phyloP scores from a whole-genome alignment of 495 filamentous ascomycete genomes.

The Glarea lozoyensis region DNA sequence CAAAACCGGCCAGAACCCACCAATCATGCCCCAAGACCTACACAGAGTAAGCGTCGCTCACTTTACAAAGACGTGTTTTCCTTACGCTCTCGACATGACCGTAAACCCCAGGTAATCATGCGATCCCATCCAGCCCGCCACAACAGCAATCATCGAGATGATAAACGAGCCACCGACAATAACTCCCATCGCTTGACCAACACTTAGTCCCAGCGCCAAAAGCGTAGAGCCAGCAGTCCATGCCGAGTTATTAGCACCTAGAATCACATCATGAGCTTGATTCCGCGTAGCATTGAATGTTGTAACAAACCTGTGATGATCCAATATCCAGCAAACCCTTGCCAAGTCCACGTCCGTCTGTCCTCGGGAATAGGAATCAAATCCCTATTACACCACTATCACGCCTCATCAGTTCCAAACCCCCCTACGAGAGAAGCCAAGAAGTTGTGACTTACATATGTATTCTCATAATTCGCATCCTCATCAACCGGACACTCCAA shows the following conservation, averaged over 20 bases:
- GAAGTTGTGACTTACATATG: conserved; percentile 4
- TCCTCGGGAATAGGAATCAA: conserved; percentile 26
- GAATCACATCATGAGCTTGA: not conserved
- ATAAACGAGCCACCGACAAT: conserved; percentile 15
- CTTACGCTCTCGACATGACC: conserved; percentile 16
- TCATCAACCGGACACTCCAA: conserved; percentile 16
- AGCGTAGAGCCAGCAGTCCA: conserved; percentile 18
- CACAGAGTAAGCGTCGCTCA: not conserved
- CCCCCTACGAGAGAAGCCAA: not conserved
- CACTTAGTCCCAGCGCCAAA: conserved; percentile 14
- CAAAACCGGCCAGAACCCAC: conserved; percentile 80
- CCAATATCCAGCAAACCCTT: conserved; percentile 18
- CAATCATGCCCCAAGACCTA: conserved; percentile 26
- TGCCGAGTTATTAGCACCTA: conserved; percentile 15
- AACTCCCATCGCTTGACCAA: conserved; percentile 15
- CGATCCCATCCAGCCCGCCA: conserved; percentile 16
- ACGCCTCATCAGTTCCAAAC: not conserved
- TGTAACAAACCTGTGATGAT: conserved; percentile 12
- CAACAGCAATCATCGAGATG: conserved; percentile 14
- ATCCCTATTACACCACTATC: conserved; percentile 24
- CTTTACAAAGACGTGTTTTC: not conserved
- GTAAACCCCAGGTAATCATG: conserved; percentile 19
- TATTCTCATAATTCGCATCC: conserved; percentile 16
- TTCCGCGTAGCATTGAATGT: not conserved
- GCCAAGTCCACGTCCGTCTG: conserved; percentile 25